phyloP scores from a whole-genome alignment of 345 rosid species.

The Hevea brasiliensis region DNA sequence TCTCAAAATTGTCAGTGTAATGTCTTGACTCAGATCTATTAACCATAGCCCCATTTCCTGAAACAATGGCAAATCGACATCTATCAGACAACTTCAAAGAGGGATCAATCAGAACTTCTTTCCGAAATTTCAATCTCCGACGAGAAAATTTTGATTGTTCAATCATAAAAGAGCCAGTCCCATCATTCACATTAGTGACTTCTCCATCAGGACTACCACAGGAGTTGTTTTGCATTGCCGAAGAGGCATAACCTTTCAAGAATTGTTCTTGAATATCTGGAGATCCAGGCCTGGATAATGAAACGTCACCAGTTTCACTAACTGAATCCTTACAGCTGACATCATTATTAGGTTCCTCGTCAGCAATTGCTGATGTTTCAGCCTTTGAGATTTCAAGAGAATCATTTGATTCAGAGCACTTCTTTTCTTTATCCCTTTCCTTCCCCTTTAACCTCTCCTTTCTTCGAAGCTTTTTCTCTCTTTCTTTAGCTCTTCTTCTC shows the following conservation, averaged over 20 bases:
- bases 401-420: slow-evolving; percentile 35
- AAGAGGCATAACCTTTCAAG: slow-evolving; percentile 33
- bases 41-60: slow-evolving; percentile 46
- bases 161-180: slow-evolving; percentile 41
- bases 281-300: slow-evolving; percentile 52
- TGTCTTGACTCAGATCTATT: slow-evolving; percentile 55
- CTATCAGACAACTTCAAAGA: slow-evolving; percentile 64
- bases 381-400: slow-evolving; percentile 36
- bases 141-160: slow-evolving; percentile 53
- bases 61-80: slow-evolving; percentile 42
- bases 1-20: slow-evolving; percentile 51
- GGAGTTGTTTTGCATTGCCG: slow-evolving; percentile 40
- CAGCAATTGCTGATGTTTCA: slow-evolving; percentile 41
- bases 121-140: slow-evolving; percentile 52
- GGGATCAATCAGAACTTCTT: slow-evolving; percentile 52
- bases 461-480: slow-evolving; percentile 88
- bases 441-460: slow-evolving; percentile 92
- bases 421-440: slow-evolving; percentile 70
- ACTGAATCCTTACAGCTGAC: slow-evolving; percentile 42
- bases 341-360: slow-evolving; percentile 41
- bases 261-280: slow-evolving; percentile 49
- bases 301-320: slow-evolving; percentile 42
- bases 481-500: slow-evolving; percentile 82
- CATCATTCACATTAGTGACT: slow-evolving; percentile 45
- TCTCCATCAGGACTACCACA: slow-evolving; percentile 46